Conservation (phyloP, 371 early-diverging fungal species). For the Saksenaea oblongispora region DNA sequence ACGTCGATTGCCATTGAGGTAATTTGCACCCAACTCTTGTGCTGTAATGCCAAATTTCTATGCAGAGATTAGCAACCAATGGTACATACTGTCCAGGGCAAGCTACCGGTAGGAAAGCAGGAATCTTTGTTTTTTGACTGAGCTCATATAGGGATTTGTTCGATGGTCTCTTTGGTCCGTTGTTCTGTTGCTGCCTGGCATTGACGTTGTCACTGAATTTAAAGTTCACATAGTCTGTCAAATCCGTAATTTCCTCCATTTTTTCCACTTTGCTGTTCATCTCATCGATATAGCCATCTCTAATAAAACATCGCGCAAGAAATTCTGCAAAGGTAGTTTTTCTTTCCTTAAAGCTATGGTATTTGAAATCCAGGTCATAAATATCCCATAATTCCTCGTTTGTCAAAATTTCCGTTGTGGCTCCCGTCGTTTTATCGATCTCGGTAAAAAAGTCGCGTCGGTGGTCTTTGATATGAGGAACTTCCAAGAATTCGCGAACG, state of each 20-base stretch:
- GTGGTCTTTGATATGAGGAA: constrained; percentile 89
- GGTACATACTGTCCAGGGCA: background rate
- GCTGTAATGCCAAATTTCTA: constrained; percentile 60
- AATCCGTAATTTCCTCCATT: constrained; percentile 78
- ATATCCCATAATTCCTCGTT: constrained; percentile 86
- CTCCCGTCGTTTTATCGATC: constrained; percentile 40
- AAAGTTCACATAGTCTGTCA: constrained; percentile 74
- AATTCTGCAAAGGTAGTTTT: constrained; percentile 49
- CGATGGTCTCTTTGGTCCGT: constrained; percentile 45
- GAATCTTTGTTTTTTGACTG: constrained; percentile 49
- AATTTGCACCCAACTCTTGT: constrained; percentile 69
- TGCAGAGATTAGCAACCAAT: background rate
- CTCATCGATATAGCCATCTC: constrained; percentile 52
- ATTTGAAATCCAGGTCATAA: constrained; percentile 83
- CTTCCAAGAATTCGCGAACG: constrained; percentile 78
- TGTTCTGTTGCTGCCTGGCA: constrained; percentile 43
- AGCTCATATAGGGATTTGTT: constrained; percentile 39
- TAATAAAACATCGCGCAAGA: constrained; percentile 42
- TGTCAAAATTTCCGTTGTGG: constrained; percentile 57
- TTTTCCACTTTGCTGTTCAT: constrained; percentile 50
- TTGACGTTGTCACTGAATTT: constrained; percentile 66
- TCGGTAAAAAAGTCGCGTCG: constrained; percentile 81
- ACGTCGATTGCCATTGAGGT: constrained; percentile 54
- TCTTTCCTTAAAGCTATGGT: constrained; percentile 67
- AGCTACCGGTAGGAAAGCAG: constrained; percentile 58